These are phyloP conservation scores for Kodamaea restingae DNA, from an alignment of 805 yeast species.

Conservation along the genomic window DNA sequence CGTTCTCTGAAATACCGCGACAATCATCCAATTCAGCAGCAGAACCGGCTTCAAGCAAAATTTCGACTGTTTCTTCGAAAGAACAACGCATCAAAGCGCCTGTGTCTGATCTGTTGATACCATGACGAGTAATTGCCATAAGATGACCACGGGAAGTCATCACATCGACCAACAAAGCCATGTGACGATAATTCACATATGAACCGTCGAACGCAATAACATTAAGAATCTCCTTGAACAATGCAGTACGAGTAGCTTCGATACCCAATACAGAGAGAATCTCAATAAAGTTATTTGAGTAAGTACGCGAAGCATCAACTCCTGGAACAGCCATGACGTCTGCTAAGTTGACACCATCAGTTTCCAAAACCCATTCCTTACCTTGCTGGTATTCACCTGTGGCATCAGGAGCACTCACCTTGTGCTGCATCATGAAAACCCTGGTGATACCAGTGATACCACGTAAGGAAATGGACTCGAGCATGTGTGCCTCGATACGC, in stretches of 20 bases:
- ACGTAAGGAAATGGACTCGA: constrained; percentile 88
- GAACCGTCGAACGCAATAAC: constrained; percentile 99
- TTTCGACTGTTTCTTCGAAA: constrained; percentile 98
- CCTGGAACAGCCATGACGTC: constrained; percentile 95
- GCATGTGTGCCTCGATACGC: constrained; percentile 93
- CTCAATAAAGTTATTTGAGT: constrained; percentile 96
- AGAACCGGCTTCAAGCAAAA: constrained; percentile 95
- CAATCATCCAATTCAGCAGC: constrained; percentile 97
- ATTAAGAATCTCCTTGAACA: constrained; percentile 90
- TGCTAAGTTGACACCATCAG: constrained; percentile 95
- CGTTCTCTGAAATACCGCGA: constrained; percentile 97
- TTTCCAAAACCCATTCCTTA: constrained; percentile 97
- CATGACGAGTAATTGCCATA: constrained; percentile 99
- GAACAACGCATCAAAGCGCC: constrained; percentile 99
- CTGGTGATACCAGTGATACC: constrained; percentile 94
- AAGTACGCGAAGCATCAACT: constrained; percentile 84
- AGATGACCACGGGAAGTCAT: constrained; percentile 98
- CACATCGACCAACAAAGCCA: constrained; percentile 95
- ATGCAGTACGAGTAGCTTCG: constrained; percentile 94
- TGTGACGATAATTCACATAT: constrained; percentile 95
- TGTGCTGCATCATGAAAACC: constrained; percentile 86
- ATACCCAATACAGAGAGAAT: constrained; percentile 93
- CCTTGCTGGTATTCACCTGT: constrained; percentile 85
- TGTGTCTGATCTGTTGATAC: constrained; percentile 96
- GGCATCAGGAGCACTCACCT: constrained; percentile 64